Conservation (phyloP, 2,329 filamentous ascomycete species). For the Fusarium lyarnte region DNA sequence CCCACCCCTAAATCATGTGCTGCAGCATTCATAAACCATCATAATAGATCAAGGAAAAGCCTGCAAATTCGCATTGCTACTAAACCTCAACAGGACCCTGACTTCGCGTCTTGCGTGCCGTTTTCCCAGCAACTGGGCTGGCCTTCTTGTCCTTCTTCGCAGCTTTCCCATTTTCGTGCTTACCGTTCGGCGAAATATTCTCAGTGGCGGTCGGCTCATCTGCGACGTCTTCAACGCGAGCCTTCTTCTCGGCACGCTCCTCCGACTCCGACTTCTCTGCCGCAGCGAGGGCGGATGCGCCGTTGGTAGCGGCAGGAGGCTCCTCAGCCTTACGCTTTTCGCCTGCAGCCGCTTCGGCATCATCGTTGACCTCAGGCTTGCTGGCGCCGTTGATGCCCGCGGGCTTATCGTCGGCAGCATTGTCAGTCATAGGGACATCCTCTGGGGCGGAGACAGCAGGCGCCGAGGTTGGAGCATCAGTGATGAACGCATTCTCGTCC, state of each 20-base stretch:
- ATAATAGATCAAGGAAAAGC: not conserved
- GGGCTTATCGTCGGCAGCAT: slow-evolving; percentile 16
- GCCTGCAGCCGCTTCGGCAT: slow-evolving; percentile 32
- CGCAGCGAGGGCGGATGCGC: slow-evolving; percentile 1
- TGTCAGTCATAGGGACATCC: slow-evolving; percentile 29
- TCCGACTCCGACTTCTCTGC: slow-evolving; percentile 42
- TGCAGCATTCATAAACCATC: slow-evolving; percentile 12
- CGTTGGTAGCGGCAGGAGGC: slow-evolving; percentile 37
- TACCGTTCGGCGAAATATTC: slow-evolving; percentile 38
- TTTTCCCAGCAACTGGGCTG: slow-evolving; percentile 47
- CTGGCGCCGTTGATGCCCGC: slow-evolving; percentile 30
- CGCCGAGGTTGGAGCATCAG: slow-evolving; percentile 36
- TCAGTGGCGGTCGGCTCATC: slow-evolving; percentile 33
- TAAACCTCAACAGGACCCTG: slow-evolving; percentile 51
- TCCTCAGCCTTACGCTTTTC: slow-evolving; percentile 55
- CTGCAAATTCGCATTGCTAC: not conserved
- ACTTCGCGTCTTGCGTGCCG: slow-evolving; percentile 55
- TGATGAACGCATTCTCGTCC: slow-evolving; percentile 40
- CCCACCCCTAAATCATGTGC: slow-evolving; percentile 11
- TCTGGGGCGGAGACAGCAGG: slow-evolving; percentile 35
- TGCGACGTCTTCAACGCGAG: slow-evolving; percentile 50
- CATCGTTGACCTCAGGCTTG: slow-evolving; percentile 31
- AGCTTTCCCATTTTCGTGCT: slow-evolving; percentile 38
- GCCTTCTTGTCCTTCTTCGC: slow-evolving; percentile 52
- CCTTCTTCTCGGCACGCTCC: slow-evolving; percentile 52